Evolutionary conservation across 2,329 filamentous ascomycete species (phyloP), one percentile per base, ranked within the genome.

Genomic region (Karstenula rhodostoma): DNA sequence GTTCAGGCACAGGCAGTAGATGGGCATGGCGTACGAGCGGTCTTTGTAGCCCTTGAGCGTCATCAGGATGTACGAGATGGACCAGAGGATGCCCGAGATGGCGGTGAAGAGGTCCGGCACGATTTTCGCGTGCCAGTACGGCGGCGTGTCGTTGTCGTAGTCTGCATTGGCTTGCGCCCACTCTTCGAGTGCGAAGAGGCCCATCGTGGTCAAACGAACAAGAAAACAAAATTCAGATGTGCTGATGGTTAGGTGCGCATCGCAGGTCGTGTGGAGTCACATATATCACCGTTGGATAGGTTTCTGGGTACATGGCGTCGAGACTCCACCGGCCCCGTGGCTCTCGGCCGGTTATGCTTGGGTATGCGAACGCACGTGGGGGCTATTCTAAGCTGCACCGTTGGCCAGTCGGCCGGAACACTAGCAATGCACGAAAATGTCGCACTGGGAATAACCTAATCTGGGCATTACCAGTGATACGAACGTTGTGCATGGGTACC

Each of bases 131-230:
- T 46, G 43, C 43, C 43, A 46, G 43, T 46, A 17, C 2, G 43
- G 43, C 13, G 43, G 43, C n/a, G 43, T 46, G 9, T n/a, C 43
- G 19, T 23, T 27, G n/a, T 23, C 19, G 19, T 46, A 46, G 43
- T 46, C 43, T n/a, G 43, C 43, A 17, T 46, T 46, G 43, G 43
- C 43, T 46, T 46, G 43, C 43, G 43, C 43, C 43, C 43, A 46
- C 22, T 46, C 43, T 13, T 23, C 19, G 43, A 46, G 43, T 10
- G 43, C 43, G 43, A 46, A 27, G 43, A 46, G 22, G 23, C 43
- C 43, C 43, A 46, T 46, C n/a, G 43, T 46, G 43, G 40, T 17
- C 17, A n/a, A 43, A 43, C 40, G 40, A 13, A 43, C 19, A 19
- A 19, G 37, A 19, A 15, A 42, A 19, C 3, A 42, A 42, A 19